phyloP scores from a whole-genome alignment of 164 flowering plant species.

The Nymphaea colorata region DNA sequence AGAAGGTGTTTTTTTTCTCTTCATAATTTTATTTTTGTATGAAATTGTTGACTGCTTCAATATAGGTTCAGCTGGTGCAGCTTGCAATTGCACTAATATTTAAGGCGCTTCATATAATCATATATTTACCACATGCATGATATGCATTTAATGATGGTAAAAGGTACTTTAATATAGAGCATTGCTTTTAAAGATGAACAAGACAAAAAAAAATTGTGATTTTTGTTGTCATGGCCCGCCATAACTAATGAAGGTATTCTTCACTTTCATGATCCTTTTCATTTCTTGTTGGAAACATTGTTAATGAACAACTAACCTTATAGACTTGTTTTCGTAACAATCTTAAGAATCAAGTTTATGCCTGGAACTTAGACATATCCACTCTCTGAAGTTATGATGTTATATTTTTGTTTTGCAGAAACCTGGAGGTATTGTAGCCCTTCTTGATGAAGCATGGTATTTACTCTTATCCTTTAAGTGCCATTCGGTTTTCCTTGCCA shows the following conservation, averaged over 20 bases:
- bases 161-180: too few relatives aligned
- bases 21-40: too few relatives aligned
- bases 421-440: slow-evolving; percentile 81
- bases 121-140: too few relatives aligned
- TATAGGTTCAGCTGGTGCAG: too few relatives aligned
- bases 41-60: too few relatives aligned
- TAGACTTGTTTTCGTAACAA: neutral
- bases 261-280: neutral
- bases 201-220: too few relatives aligned
- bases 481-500: neutral
- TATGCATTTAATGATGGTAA: too few relatives aligned
- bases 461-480: slow-evolving; percentile 5
- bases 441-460: slow-evolving; percentile 94
- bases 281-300: neutral
- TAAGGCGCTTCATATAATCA: neutral
- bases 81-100: neutral
- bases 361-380: too few relatives aligned
- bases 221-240: too few relatives aligned
- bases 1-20: slow-evolving; percentile 40
- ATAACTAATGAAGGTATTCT: neutral
- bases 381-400: neutral
- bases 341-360: neutral
- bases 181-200: too few relatives aligned
- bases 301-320: neutral
- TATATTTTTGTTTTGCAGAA: slow-evolving; percentile 42